Evolutionary conservation across 2,329 filamentous ascomycete genomes (phyloP).

Genomic region (Taxawa tesnikishii): DNA sequence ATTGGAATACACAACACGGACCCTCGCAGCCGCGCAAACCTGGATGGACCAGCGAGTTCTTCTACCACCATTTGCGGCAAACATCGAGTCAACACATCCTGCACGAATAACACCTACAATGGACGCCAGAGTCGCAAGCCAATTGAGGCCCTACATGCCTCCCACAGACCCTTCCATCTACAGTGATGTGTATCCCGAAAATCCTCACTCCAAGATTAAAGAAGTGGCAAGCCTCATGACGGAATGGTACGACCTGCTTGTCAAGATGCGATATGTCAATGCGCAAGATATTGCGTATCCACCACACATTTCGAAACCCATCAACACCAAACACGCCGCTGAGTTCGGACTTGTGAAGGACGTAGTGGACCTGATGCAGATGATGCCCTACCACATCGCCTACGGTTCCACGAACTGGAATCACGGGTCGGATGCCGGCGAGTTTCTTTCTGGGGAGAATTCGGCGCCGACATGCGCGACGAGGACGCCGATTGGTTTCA

Average conservation of each 20-base stretch:
- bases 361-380: slow-evolving; percentile 6
- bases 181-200: background rate
- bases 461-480: slow-evolving; percentile 3
- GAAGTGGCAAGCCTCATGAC: slow-evolving; percentile 2
- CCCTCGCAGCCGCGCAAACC: too few relatives aligned
- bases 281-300: slow-evolving; percentile 2
- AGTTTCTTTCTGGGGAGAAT: slow-evolving; percentile 5
- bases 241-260: slow-evolving; percentile 3
- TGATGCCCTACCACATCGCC: slow-evolving; percentile 3
- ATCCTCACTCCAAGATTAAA: slow-evolving; percentile 2
- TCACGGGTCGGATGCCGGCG: slow-evolving; percentile 1
- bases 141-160: too few relatives aligned
- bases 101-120: too few relatives aligned
- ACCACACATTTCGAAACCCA: slow-evolving; percentile 1
- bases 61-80: too few relatives aligned
- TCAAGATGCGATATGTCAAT: slow-evolving; percentile 4
- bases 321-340: slow-evolving; percentile 1
- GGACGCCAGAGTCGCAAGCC: too few relatives aligned
- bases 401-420: slow-evolving; percentile 1
- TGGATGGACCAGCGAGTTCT: too few relatives aligned
- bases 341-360: slow-evolving; percentile 3
- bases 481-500: slow-evolving; percentile 1
- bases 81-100: too few relatives aligned
- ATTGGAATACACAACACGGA: too few relatives aligned
- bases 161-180: slow-evolving; percentile 1